Evolutionary conservation across 1,284 basidiomycete species (phyloP), one percentile per base, ranked within the genome.

Genomic region (Trichosporon ovoides): DNA sequence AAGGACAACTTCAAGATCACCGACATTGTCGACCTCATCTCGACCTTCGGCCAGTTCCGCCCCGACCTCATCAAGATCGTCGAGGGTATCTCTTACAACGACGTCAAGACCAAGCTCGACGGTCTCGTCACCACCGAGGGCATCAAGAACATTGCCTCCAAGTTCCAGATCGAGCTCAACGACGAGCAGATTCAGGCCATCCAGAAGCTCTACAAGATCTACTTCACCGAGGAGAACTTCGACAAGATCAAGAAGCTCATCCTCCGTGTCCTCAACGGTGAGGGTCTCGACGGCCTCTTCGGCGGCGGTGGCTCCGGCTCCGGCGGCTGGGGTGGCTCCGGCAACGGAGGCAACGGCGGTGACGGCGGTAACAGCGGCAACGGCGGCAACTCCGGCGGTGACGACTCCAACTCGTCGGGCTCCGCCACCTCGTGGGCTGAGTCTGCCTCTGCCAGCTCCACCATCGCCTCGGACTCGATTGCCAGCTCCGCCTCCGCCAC

Each of bases 161-260:
- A 48, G 43, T 48, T 48, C 22, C 22, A 48, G 14, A n/a, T 48
- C 43, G 43, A 48, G 43, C 43, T 48, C 7, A 16, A 31, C 14
- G 43, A 48, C 43, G 3, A 16, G 7, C 43, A 48, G 43, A n/a
- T 31, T 22, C 22, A 48, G 22, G 43, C 43, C 24, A 48, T 48
- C 43, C 14, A n/a, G 24, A 19, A 24, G 12, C 22, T 48, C 16
- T 28, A 31, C 24, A 48, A 48, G 22, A 22, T 28, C 43, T 48
- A 48, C 43, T 48, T 48, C 43, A 48, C 43, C 14, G 43, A 48
- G 43, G 43, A 48, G 43, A 48, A 48, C 43, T 48, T 48, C 43
- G n/a, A 28, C 43, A 28, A 28, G 22, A 9, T 28, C 22, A 48
- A 28, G 43, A 13, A 13, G 14, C 22, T 48, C 16, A 24, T 24